Evolutionary conservation across 805 yeast species (phyloP).

Genomic region (Hanseniaspora valbyensis): DNA sequence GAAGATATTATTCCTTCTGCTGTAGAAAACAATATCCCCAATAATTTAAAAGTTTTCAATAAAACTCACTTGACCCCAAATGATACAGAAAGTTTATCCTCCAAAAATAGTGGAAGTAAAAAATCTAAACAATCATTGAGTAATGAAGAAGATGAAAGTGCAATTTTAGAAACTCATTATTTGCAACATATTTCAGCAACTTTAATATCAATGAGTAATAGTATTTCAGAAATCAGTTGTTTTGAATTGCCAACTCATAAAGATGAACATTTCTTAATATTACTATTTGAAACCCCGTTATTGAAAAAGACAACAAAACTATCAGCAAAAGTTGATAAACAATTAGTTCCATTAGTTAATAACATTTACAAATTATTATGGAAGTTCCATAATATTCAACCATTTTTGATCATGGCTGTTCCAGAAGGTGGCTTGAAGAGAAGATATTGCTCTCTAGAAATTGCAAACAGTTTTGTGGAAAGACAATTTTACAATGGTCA

Average conservation of each 20-base stretch:
- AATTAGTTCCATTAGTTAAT: conserved; percentile 27
- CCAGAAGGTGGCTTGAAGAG: conserved; percentile 76
- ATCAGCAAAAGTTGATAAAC: conserved; percentile 22
- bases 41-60: not conserved
- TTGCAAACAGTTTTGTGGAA: conserved; percentile 82
- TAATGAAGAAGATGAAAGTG: not conserved
- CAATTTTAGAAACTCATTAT: conserved; percentile 43
- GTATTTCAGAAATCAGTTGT: conserved; percentile 80
- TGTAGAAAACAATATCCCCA: not conserved
- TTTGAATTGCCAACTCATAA: conserved; percentile 45
- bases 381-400: conserved; percentile 57
- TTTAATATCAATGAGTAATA: conserved; percentile 66
- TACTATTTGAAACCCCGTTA: conserved; percentile 59
- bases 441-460: conserved; percentile 61
- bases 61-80: not conserved
- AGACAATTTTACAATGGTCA: conserved; percentile 66
- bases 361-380: conserved; percentile 30
- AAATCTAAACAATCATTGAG: not conserved
- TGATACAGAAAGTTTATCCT: conserved; percentile 2
- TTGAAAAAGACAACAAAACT: conserved; percentile 18
- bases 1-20: no score
- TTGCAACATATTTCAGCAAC: conserved; percentile 80
- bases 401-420: conserved; percentile 71
- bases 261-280: conserved; percentile 72
- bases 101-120: not conserved